These are phyloP conservation scores for Schrenkiella parvula DNA, from an alignment of 345 rosid genomes.

Conservation along the genomic window DNA sequence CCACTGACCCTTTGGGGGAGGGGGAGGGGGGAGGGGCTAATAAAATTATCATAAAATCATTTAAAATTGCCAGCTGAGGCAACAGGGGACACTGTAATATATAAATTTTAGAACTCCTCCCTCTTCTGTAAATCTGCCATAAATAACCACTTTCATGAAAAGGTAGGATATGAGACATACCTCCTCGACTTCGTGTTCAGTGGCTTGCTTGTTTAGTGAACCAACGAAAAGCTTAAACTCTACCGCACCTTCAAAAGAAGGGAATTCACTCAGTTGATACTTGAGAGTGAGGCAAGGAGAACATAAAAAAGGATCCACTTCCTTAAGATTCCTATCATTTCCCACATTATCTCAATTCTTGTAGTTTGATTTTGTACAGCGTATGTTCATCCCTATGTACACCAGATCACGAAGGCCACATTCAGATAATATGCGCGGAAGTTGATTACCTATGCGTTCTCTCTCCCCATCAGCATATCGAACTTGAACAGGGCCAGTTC, in stretches of 20 bases:
- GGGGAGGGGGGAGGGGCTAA: too few species aligned
- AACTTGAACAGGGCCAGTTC: slow-evolving; percentile 91
- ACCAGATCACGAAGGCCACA: slow-evolving; percentile 3
- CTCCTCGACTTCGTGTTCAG: slow-evolving; percentile 92
- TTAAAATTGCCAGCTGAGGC: neutral
- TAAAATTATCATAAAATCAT: neutral
- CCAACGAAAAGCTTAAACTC: slow-evolving; percentile 97
- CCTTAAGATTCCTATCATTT: neutral
- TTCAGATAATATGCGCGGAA: slow-evolving; percentile 3
- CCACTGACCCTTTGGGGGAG: neutral
- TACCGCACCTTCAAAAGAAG: slow-evolving; percentile 60
- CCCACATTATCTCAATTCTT: slow-evolving; percentile 1
- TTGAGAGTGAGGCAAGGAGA: slow-evolving; percentile 10
- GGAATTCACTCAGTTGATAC: slow-evolving; percentile 13
- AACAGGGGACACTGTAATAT: neutral
- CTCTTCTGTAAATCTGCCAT: neutral
- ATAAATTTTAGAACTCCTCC: slow-evolving; percentile 6
- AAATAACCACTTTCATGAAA: neutral
- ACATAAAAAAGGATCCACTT: neutral
- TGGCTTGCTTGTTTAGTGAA: slow-evolving; percentile 85
- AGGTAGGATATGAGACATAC: slow-evolving; percentile 42
- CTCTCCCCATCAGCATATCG: slow-evolving; percentile 99
- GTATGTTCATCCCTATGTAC: neutral
- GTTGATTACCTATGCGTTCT: slow-evolving; percentile 83
- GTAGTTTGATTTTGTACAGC: slow-evolving; percentile 10